Evolutionary conservation across 495 filamentous ascomycete genomes (phyloP).

Genomic region (Aspergillus indologenus): DNA sequence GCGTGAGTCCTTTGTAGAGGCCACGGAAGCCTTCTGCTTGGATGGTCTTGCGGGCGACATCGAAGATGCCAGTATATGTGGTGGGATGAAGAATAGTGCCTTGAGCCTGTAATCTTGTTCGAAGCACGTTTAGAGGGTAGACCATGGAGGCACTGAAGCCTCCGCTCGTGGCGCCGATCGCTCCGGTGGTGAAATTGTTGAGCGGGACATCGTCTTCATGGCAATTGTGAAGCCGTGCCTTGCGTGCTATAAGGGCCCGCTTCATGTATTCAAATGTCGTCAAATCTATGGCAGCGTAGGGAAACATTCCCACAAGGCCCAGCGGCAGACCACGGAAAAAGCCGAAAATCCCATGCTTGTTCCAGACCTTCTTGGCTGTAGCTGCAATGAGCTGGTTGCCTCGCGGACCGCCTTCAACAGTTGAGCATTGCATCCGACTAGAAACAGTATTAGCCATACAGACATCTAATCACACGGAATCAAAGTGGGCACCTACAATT

Average conservation of each 20-base stretch:
- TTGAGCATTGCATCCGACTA: conserved; percentile 90
- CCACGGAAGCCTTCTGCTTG: conserved; percentile 79
- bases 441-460: conserved; percentile 19
- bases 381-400: conserved; percentile 81
- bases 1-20: conserved; percentile 91
- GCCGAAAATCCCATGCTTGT: conserved; percentile 63
- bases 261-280: conserved; percentile 94
- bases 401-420: conserved; percentile 75
- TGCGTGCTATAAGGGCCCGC: conserved; percentile 60
- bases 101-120: conserved; percentile 91
- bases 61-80: conserved; percentile 83
- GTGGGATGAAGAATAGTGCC: conserved; percentile 87
- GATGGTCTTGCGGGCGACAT: conserved; percentile 79
- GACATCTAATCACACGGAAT: neutral
- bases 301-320: conserved; percentile 93
- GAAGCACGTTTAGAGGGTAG: conserved; percentile 92
- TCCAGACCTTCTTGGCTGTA: conserved; percentile 82
- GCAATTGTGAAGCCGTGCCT: conserved; percentile 64
- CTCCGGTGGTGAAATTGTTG: conserved; percentile 73
- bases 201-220: conserved; percentile 79
- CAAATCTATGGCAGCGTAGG: conserved; percentile 95
- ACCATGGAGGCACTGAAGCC: conserved; percentile 92
- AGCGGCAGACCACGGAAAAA: conserved; percentile 93
- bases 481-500: conserved; percentile 62
- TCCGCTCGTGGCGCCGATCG: conserved; percentile 84